phyloP scores from a whole-genome alignment of 1,284 basidiomycete genomes.

The Mixia osmundae region DNA sequence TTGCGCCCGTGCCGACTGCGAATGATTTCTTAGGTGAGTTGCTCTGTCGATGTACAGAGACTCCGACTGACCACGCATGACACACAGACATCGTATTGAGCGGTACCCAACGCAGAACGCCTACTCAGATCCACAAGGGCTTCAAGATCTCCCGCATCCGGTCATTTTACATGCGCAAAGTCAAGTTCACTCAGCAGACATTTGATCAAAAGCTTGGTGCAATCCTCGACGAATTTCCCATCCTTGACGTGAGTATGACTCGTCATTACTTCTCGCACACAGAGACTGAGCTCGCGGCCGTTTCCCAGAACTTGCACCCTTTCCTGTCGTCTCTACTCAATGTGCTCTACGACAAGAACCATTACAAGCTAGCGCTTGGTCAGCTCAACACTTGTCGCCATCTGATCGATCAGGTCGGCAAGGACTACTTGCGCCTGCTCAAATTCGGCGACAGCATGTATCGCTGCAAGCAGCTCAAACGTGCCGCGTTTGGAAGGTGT shows the following conservation, averaged over 20 bases:
- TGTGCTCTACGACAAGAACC: constrained; percentile 93
- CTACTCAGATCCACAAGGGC: constrained; percentile 94
- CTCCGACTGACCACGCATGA: constrained; percentile 23
- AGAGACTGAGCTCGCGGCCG: background rate
- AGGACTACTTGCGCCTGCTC: constrained; percentile 79
- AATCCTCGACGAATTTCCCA: constrained; percentile 86
- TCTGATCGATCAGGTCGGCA: constrained; percentile 81
- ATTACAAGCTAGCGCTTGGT: constrained; percentile 89
- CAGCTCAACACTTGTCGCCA: constrained; percentile 81
- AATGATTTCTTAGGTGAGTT: constrained; percentile 85
- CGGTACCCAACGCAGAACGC: constrained; percentile 91
- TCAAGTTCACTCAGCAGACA: constrained; percentile 94
- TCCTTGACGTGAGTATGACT: constrained; percentile 54
- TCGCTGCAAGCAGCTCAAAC: constrained; percentile 88
- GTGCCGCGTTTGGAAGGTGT: too few relatives aligned
- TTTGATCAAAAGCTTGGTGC: constrained; percentile 91
- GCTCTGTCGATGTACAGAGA: constrained; percentile 39
- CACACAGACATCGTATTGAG: too few relatives aligned
- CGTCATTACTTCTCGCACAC: background rate
- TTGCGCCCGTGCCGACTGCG: constrained; percentile 89
- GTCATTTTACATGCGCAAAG: constrained; percentile 81
- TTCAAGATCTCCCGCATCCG: constrained; percentile 94
- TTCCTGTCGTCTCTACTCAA: constrained; percentile 84
- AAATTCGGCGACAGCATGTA: constrained; percentile 92
- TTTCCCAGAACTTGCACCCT: constrained; percentile 60